Evolutionary conservation across 2,329 filamentous ascomycete genomes (phyloP).

Genomic region (Meredithiella fracta): DNA sequence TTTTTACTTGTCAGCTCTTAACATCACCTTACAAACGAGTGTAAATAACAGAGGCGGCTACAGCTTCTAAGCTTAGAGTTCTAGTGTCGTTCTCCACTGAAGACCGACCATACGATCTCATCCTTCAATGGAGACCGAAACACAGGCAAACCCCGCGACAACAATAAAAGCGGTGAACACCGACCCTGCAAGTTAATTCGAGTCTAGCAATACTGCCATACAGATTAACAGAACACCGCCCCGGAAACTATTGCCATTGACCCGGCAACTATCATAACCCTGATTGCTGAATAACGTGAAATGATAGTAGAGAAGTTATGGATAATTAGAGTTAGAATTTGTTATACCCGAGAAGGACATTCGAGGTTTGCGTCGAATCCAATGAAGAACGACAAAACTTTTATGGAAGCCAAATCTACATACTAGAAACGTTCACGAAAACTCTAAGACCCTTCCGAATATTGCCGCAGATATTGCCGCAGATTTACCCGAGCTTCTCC

Average conservation of each 20-base stretch:
- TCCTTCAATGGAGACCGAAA: not conserved
- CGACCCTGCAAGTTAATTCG: not conserved
- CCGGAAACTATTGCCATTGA: not conserved
- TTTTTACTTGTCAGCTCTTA: not conserved
- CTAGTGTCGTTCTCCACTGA: not conserved
- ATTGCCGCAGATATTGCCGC: not conserved
- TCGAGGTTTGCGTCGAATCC: too few relatives aligned
- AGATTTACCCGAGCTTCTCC: constrained; percentile 2
- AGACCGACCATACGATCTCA: not conserved
- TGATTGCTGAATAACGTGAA: not conserved
- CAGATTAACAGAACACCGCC: not conserved
- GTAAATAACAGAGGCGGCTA: constrained; percentile 2
- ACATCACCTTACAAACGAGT: too few relatives aligned
- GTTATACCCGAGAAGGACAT: too few relatives aligned
- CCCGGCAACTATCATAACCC: not conserved
- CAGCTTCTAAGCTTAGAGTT: constrained; percentile 2
- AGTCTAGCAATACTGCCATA: not conserved
- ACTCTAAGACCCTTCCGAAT: not conserved
- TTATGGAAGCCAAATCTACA: too few relatives aligned
- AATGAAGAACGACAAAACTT: too few relatives aligned
- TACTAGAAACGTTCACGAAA: too few relatives aligned
- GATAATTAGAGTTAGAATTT: too few relatives aligned
- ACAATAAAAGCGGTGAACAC: not conserved
- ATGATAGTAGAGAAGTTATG: not conserved
- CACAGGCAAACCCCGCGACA: not conserved